phyloP scores from a whole-genome alignment of 352 stramenopile species.

The Phytophthora litchii region DNA sequence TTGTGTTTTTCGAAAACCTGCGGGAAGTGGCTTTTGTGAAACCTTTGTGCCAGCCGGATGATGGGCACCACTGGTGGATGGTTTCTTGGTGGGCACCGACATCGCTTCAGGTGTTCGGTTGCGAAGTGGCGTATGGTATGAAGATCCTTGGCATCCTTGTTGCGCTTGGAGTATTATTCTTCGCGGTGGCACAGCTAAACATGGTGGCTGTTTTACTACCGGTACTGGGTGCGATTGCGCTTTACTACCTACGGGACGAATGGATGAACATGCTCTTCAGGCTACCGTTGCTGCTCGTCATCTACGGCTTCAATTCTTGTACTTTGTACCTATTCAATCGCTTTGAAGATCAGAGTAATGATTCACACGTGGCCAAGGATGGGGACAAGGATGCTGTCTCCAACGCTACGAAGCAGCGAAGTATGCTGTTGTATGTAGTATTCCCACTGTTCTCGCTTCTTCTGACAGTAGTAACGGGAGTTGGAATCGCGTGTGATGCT shows the following conservation, averaged over 20 bases:
- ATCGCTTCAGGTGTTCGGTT: conserved; percentile 68
- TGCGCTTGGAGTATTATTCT: conserved; percentile 47
- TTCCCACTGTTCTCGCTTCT: conserved; percentile 69
- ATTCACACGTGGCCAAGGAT: conserved; percentile 19
- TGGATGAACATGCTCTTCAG: conserved; percentile 87
- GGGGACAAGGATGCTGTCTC: conserved; percentile 21
- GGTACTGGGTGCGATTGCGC: conserved; percentile 40
- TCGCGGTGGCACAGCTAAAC: conserved; percentile 70
- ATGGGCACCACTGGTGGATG: conserved; percentile 55
- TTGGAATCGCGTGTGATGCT: conserved; percentile 77
- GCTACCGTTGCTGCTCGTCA: conserved; percentile 63
- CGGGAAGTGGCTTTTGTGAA: conserved; percentile 65
- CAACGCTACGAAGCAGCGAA: conserved; percentile 40
- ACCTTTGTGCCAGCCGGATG: conserved; percentile 54
- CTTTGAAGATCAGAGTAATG: conserved; percentile 30
- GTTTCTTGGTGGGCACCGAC: conserved; percentile 61
- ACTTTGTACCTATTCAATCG: conserved; percentile 62
- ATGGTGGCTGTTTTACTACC: conserved; percentile 62
- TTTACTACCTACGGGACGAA: conserved; percentile 75
- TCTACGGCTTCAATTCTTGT: conserved; percentile 76
- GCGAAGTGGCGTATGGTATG: conserved; percentile 70
- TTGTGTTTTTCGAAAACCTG: conserved; percentile 82
- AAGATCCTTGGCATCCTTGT: conserved; percentile 66
- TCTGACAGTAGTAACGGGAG: conserved; percentile 62
- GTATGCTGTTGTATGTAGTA: conserved; percentile 56